Percentiles rank a stretch among this genome's conserved stretches.
Conservation (phyloP, 768 basidiomycete genomes). For the Russula virescens region DNA sequence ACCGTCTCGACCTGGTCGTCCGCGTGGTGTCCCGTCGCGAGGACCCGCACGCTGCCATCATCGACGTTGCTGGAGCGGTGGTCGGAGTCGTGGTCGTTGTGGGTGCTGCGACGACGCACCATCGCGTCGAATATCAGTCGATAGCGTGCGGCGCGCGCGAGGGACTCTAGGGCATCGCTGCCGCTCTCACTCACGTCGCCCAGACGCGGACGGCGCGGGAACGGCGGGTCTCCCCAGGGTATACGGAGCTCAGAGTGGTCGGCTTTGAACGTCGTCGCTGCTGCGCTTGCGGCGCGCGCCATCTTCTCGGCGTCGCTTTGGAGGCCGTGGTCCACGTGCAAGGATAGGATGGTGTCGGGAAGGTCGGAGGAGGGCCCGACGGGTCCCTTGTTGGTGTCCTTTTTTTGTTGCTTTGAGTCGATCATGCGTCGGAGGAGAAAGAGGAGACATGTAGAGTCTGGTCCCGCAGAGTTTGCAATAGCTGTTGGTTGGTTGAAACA, state of each 20-base stretch:
- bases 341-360: slow-evolving; percentile 38
- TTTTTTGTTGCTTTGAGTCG: slow-evolving; percentile 24
- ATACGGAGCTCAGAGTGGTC: slow-evolving; percentile 42
- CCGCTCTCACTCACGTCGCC: slow-evolving; percentile 30
- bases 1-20: slow-evolving; percentile 84
- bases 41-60: slow-evolving; percentile 35
- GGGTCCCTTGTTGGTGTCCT: background rate
- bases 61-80: background rate
- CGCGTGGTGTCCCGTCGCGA: slow-evolving; percentile 71
- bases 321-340: slow-evolving; percentile 67
- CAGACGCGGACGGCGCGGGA: slow-evolving; percentile 48
- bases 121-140: slow-evolving; percentile 45
- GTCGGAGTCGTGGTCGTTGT: too few relatives aligned
- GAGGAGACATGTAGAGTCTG: slow-evolving; percentile 76
- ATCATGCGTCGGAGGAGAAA: slow-evolving; percentile 47
- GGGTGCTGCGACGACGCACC: slow-evolving; percentile 23
- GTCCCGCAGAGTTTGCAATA: slow-evolving; percentile 75
- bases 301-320: slow-evolving; percentile 53
- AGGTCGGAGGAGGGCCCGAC: background rate
- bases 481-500: slow-evolving; percentile 35
- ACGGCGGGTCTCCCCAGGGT: slow-evolving; percentile 52
- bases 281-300: slow-evolving; percentile 43
- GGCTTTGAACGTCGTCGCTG: slow-evolving; percentile 39
- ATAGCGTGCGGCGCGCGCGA: slow-evolving; percentile 57
- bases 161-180: slow-evolving; percentile 43